A percentile compares a stretch with the other conserved stretches of the same genome.
Evolutionary conservation across 345 rosid species (phyloP).

Genomic region (Stellera chamaejasme): DNA sequence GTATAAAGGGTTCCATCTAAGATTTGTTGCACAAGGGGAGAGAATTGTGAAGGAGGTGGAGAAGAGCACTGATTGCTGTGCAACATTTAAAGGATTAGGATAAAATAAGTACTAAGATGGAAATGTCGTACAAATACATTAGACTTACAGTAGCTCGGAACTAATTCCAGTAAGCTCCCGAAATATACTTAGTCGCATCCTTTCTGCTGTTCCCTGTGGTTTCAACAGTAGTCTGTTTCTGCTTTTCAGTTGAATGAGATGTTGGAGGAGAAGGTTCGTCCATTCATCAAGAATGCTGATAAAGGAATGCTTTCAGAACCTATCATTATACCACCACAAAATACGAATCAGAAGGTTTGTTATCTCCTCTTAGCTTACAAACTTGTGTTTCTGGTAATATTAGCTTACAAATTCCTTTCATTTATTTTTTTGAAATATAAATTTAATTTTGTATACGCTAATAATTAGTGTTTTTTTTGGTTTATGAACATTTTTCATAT

Average conservation of each 20-base stretch:
- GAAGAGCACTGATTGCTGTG: too few relatives aligned
- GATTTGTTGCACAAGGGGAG: too few relatives aligned
- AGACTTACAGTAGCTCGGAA: background rate
- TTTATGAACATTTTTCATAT: too few relatives aligned
- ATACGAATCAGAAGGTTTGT: slow-evolving; percentile 36
- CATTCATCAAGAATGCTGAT: slow-evolving; percentile 44
- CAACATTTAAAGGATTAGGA: too few relatives aligned
- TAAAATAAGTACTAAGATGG: background rate
- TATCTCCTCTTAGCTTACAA: background rate
- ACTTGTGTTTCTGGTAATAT: too few relatives aligned
- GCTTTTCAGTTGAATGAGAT: slow-evolving; percentile 57
- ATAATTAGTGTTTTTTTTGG: too few relatives aligned
- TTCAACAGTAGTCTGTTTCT: slow-evolving; percentile 5
- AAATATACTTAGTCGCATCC: background rate
- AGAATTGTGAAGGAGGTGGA: too few relatives aligned
- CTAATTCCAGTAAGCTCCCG: slow-evolving; percentile 1
- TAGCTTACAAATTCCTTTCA: too few relatives aligned
- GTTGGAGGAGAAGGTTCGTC: slow-evolving; percentile 81
- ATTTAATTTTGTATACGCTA: too few relatives aligned
- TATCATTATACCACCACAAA: slow-evolving; percentile 43
- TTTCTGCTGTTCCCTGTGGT: background rate
- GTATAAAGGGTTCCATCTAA: too few relatives aligned
- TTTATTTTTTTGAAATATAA: too few relatives aligned
- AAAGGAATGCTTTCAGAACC: slow-evolving; percentile 49
- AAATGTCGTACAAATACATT: background rate